Base-by-base conservation (phyloP, 2,329 filamentous ascomycete genomes). In the Cyphellophora europaea region DNA sequence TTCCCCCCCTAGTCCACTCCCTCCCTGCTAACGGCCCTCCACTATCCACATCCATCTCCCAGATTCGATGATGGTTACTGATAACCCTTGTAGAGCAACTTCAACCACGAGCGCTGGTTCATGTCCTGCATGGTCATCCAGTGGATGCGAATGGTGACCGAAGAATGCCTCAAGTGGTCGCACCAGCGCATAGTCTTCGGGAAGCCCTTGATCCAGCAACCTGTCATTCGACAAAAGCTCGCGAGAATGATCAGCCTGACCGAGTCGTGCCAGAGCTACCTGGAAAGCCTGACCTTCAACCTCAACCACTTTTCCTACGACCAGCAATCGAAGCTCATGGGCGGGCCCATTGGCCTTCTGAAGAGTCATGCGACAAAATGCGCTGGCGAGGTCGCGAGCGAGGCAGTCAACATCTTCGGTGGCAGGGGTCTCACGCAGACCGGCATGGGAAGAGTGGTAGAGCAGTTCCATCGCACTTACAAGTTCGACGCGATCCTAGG, bases 21-120 rank as follows among this genome's bases (percentile, higher is more conserved):
- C n/a, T n/a, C n/a, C n/a, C n/a, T n/a, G n/a, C n/a, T n/a, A n/a
- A n/a, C n/a, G n/a, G n/a, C n/a, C n/a, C n/a, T n/a, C n/a, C n/a
- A n/a, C n/a, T n/a, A n/a, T n/a, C n/a, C n/a, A n/a, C n/a, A n/a
- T n/a, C n/a, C n/a, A n/a, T n/a, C n/a, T n/a, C n/a, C n/a, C n/a
- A n/a, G n/a, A n/a, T n/a, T n/a, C n/a, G n/a, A n/a, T n/a, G n/a
- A n/a, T n/a, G n/a, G n/a, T n/a, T n/a, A n/a, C n/a, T n/a, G n/a
- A n/a, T n/a, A n/a, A n/a, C n/a, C n/a, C n/a, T n/a, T n/a, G n/a
- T n/a, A n/a, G n/a, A n/a, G 72, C 38, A 83, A 86, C 59, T 86
- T 86, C 69, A 87, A 87, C 61, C 81, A 87, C 55, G 82, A 87
- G 54, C 72, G 82, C 0, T 65, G 86, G 15, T 69, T 68, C n/a